These are phyloP conservation scores for Chaetothyriales sp. DNA, from an alignment of 2,329 filamentous ascomycete genomes.

Conservation along the genomic window DNA sequence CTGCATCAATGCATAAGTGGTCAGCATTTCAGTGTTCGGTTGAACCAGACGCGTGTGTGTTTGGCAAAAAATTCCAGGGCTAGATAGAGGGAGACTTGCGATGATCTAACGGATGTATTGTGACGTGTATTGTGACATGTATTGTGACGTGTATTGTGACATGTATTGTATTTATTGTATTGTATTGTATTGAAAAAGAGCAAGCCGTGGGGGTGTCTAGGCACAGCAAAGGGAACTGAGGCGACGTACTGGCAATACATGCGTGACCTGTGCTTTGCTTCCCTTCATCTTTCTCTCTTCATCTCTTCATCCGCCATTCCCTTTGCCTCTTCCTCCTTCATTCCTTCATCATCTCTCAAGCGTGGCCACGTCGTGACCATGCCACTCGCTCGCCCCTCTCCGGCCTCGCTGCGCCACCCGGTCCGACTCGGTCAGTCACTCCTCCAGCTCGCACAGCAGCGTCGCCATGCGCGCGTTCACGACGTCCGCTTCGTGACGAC, in stretches of 20 bases:
- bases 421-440: neutral
- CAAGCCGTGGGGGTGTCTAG: no score
- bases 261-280: no score
- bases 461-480: conserved; percentile 81
- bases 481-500: conserved; percentile 83
- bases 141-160: neutral
- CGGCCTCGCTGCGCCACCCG: neutral
- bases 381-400: neutral
- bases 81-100: neutral
- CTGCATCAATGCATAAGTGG: neutral
- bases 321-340: neutral
- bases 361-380: neutral
- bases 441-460: conserved; percentile 47
- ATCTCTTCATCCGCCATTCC: neutral
- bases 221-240: no score
- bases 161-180: no score
- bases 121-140: neutral
- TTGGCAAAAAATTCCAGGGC: neutral
- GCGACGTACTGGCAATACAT: no score
- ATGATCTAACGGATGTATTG: neutral
- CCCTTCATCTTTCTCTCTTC: no score
- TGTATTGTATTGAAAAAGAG: no score
- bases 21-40: neutral
- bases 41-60: neutral
- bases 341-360: neutral